These are phyloP conservation scores for Puccinia triticina DNA, from an alignment of 1,284 basidiomycete species.

Conservation along the genomic window DNA sequence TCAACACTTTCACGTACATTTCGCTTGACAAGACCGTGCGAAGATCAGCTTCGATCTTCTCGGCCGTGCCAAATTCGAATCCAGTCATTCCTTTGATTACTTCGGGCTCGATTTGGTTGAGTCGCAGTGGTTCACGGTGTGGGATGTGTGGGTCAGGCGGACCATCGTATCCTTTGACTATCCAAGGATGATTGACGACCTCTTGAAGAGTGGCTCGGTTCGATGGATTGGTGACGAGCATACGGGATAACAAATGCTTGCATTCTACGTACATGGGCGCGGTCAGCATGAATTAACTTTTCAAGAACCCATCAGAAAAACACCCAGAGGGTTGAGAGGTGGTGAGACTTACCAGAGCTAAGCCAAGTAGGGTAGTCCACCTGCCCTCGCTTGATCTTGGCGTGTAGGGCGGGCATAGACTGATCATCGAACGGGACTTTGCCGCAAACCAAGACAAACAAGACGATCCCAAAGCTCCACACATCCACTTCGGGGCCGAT, in stretches of 20 bases:
- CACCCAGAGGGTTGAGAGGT: slow-evolving; percentile 40
- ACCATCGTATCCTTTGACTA: slow-evolving; percentile 81
- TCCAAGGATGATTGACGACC: slow-evolving; percentile 91
- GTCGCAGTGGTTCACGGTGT: slow-evolving; percentile 80
- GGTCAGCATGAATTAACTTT: neutral
- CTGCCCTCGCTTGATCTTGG: slow-evolving; percentile 95
- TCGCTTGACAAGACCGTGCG: slow-evolving; percentile 77
- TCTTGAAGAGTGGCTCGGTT: slow-evolving; percentile 81
- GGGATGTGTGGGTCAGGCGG: slow-evolving; percentile 83
- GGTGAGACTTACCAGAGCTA: slow-evolving; percentile 71
- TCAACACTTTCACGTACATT: slow-evolving; percentile 72
- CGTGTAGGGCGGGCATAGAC: slow-evolving; percentile 97
- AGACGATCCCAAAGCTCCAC: slow-evolving; percentile 97
- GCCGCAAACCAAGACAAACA: slow-evolving; percentile 95
- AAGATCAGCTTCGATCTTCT: slow-evolving; percentile 79
- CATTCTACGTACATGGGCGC: slow-evolving; percentile 71
- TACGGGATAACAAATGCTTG: slow-evolving; percentile 87
- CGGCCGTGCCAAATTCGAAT: slow-evolving; percentile 90
- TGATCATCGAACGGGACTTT: slow-evolving; percentile 99
- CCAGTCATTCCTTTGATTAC: slow-evolving; percentile 92
- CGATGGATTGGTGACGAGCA: slow-evolving; percentile 92
- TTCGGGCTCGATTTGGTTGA: slow-evolving; percentile 80
- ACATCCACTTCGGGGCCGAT: slow-evolving; percentile 97
- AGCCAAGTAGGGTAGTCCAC: slow-evolving; percentile 98
- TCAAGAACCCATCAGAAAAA: neutral